A percentile compares a stretch with the other conserved stretches of the same genome.
phyloP scores from a whole-genome alignment of 768 basidiomycete species.

The Psilocybe azurescens region DNA sequence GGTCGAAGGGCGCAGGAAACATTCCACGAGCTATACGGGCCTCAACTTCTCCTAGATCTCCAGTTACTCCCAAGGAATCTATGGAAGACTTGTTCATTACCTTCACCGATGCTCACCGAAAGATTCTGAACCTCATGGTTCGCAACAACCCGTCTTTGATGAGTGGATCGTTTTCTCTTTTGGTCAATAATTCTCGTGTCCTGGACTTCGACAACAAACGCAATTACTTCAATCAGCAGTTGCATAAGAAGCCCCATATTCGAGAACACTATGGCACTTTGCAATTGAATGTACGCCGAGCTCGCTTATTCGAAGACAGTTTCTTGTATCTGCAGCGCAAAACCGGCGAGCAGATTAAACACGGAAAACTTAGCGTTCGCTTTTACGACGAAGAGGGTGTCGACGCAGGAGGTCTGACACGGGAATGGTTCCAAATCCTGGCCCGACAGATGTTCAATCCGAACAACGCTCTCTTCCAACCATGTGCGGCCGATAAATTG shows the following conservation, averaged over 20 bases:
- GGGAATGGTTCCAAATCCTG: slow-evolving; percentile 98
- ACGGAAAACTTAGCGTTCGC: slow-evolving; percentile 94
- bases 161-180: slow-evolving; percentile 96
- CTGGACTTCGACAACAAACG: slow-evolving; percentile 99
- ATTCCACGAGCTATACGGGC: slow-evolving; percentile 60
- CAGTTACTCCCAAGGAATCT: slow-evolving; percentile 70
- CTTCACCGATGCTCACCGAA: slow-evolving; percentile 93
- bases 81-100: slow-evolving; percentile 92
- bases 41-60: slow-evolving; percentile 72
- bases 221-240: slow-evolving; percentile 92
- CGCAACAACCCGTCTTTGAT: slow-evolving; percentile 97
- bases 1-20: slow-evolving; percentile 58
- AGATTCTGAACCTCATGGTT: slow-evolving; percentile 96
- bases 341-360: slow-evolving; percentile 95
- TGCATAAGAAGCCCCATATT: slow-evolving; percentile 80
- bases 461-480: slow-evolving; percentile 97
- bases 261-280: slow-evolving; percentile 85
- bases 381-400: slow-evolving; percentile 99
- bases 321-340: slow-evolving; percentile 91
- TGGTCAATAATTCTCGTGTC: slow-evolving; percentile 95
- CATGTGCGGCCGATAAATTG: slow-evolving; percentile 91
- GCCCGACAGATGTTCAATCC: slow-evolving; percentile 99
- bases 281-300: slow-evolving; percentile 87
- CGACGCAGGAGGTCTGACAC: slow-evolving; percentile 96
- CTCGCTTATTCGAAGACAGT: slow-evolving; percentile 96